phyloP scores from a whole-genome alignment of 441 rosid genomes.

The Pelargonium hybrid region DNA sequence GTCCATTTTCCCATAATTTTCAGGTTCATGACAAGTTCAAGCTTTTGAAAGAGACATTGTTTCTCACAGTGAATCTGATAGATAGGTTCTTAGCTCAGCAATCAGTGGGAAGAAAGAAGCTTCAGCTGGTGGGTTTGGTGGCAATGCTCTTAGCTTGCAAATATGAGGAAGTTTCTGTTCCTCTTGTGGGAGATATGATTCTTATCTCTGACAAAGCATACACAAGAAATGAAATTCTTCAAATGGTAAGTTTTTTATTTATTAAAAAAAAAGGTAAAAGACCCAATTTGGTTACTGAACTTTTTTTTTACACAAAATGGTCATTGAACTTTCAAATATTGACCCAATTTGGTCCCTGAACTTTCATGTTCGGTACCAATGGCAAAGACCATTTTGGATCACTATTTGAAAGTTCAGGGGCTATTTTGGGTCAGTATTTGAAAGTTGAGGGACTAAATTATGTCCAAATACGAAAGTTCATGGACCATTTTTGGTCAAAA shows the following conservation, averaged over 20 bases:
- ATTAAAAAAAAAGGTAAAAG: too few species aligned
- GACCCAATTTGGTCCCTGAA: too few species aligned
- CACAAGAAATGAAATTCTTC: conserved; percentile 56
- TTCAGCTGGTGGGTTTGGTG: conserved; percentile 79
- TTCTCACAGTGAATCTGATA: conserved; percentile 71
- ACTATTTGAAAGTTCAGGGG: too few species aligned
- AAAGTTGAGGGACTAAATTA: neutral
- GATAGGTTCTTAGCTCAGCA: conserved; percentile 77
- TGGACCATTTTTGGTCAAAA: neutral
- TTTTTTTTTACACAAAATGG: too few species aligned
- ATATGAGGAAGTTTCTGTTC: conserved; percentile 91
- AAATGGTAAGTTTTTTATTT: conserved; percentile 57
- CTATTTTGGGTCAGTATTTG: too few species aligned
- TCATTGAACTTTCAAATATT: too few species aligned
- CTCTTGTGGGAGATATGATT: conserved; percentile 70
- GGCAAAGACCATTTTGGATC: too few species aligned
- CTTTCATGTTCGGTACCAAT: too few species aligned
- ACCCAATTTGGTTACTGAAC: too few species aligned
- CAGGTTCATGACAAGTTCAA: conserved; percentile 62
- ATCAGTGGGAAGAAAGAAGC: conserved; percentile 65
- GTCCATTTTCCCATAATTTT: too few species aligned
- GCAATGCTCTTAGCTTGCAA: conserved; percentile 92
- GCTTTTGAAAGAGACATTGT: conserved; percentile 73
- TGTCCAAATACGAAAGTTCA: neutral
- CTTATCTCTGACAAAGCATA: conserved; percentile 87